phyloP scores from a whole-genome alignment of 2,329 filamentous ascomycete species.

The Fusarium napiforme region DNA sequence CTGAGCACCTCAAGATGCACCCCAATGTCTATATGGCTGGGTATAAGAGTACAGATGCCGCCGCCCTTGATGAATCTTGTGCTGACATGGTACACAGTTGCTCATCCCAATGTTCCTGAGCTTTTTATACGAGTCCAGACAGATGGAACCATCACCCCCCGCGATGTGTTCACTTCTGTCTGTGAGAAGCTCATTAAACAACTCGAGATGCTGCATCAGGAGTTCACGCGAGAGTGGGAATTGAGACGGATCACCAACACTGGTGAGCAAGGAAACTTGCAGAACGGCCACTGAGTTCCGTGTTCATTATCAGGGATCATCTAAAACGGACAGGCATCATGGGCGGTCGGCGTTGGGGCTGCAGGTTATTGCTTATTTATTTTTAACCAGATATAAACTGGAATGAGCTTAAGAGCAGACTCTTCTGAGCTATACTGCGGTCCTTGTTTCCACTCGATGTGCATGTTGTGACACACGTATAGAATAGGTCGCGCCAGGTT shows the following conservation, averaged over 20 bases:
- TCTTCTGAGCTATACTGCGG: conserved; percentile 19
- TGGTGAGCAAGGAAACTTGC: conserved; percentile 64
- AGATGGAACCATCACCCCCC: conserved; percentile 87
- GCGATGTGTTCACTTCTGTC: conserved; percentile 83
- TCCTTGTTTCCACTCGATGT: conserved; percentile 16
- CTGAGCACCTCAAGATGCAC: conserved; percentile 85
- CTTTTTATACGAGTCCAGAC: conserved; percentile 86
- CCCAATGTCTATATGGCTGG: conserved; percentile 88
- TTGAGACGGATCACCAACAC: conserved; percentile 84
- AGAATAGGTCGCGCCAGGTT: not conserved
- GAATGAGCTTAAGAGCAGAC: conserved; percentile 33
- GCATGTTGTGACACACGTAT: conserved; percentile 3
- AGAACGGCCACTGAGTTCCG: conserved; percentile 48
- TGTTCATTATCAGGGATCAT: conserved; percentile 12
- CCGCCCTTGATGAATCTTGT: no score
- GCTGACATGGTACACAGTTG: conserved; percentile 51
- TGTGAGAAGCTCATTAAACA: conserved; percentile 86
- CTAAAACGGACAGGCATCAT: conserved; percentile 32
- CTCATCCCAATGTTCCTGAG: conserved; percentile 70
- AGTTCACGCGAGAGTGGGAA: conserved; percentile 94
- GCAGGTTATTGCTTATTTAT: conserved; percentile 37
- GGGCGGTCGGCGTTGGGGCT: conserved; percentile 44
- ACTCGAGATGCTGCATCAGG: conserved; percentile 80
- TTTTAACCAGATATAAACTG: conserved; percentile 28
- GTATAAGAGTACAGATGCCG: conserved; percentile 77